A percentile compares a stretch with the other conserved stretches of the same genome.
Conservation (phyloP, 805 yeast species). For the Yueomyces sinensis region DNA sequence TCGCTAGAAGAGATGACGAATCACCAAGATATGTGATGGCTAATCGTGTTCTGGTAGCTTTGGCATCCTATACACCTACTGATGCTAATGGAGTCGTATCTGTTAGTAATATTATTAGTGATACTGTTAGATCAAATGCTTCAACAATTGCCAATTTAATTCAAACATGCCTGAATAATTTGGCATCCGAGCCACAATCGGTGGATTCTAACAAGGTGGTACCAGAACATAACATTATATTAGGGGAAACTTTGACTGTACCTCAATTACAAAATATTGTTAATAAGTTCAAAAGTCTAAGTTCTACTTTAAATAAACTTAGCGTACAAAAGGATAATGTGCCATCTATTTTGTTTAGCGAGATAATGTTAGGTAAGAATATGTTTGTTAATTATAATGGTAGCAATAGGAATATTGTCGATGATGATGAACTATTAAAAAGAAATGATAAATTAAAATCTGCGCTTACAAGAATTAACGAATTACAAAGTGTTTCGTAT, state of each 20-base stretch:
- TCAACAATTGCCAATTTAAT: slow-evolving; percentile 48
- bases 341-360: not conserved
- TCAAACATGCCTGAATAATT: slow-evolving; percentile 23
- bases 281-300: slow-evolving; percentile 3
- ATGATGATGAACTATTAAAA: no score
- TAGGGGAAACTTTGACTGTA: slow-evolving; percentile 5
- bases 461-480: no score
- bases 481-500: no score
- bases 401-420: no score
- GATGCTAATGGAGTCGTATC: slow-evolving; percentile 42
- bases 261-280: slow-evolving; percentile 10
- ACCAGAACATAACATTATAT: not conserved
- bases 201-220: not conserved
- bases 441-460: no score
- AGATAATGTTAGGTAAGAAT: not conserved
- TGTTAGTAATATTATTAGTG: slow-evolving; percentile 34
- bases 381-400: no score
- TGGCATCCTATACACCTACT: slow-evolving; percentile 47
- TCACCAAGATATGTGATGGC: slow-evolving; percentile 75
- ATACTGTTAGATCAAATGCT: slow-evolving; percentile 44
- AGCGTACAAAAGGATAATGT: not conserved
- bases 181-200: slow-evolving; percentile 2
- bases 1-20: slow-evolving; percentile 73
- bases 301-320: not conserved
- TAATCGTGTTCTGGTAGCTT: slow-evolving; percentile 54